These are phyloP conservation scores for Ilyonectria sp. DNA, from an alignment of 2,329 filamentous ascomycete species.

Conservation along the genomic window DNA sequence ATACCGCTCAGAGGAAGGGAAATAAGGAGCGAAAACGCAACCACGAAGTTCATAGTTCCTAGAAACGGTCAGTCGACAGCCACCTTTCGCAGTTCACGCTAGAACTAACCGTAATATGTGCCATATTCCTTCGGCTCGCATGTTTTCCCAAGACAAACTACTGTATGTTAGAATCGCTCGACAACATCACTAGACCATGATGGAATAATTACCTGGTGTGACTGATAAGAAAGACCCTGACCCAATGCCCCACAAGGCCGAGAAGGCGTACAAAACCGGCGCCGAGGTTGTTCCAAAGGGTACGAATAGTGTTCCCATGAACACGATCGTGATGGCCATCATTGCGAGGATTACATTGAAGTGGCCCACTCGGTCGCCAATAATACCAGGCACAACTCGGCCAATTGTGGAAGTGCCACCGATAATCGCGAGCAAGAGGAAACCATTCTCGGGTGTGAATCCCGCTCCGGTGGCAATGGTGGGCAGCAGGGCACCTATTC, in stretches of 20 bases:
- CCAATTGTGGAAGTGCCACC: conserved; percentile 61
- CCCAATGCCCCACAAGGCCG: conserved; percentile 64
- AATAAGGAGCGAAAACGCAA: conserved; percentile 61
- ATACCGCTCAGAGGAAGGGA: conserved; percentile 62
- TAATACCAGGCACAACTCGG: conserved; percentile 59
- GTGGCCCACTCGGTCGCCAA: conserved; percentile 59
- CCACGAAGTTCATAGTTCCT: conserved; percentile 63
- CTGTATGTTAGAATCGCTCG: conserved; percentile 2
- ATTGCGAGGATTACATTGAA: conserved; percentile 56
- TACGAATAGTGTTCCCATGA: conserved; percentile 60
- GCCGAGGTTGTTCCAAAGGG: conserved; percentile 59
- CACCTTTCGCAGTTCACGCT: background rate
- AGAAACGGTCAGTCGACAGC: conserved; percentile 29
- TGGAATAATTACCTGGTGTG: conserved; percentile 46
- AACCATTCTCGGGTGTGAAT: conserved; percentile 57
- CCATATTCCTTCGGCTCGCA: conserved; percentile 64
- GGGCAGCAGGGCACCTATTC: conserved; percentile 62
- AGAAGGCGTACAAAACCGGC: conserved; percentile 59
- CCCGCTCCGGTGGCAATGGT: conserved; percentile 58
- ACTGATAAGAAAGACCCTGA: conserved; percentile 64
- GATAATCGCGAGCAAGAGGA: conserved; percentile 60
- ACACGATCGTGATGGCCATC: conserved; percentile 53
- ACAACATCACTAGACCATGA: fast-evolving
- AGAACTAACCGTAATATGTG: conserved; percentile 53
- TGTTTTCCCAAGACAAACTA: conserved; percentile 62